Evolutionary conservation across 441 rosid genomes (phyloP).

Genomic region (Erodium moschatum): DNA sequence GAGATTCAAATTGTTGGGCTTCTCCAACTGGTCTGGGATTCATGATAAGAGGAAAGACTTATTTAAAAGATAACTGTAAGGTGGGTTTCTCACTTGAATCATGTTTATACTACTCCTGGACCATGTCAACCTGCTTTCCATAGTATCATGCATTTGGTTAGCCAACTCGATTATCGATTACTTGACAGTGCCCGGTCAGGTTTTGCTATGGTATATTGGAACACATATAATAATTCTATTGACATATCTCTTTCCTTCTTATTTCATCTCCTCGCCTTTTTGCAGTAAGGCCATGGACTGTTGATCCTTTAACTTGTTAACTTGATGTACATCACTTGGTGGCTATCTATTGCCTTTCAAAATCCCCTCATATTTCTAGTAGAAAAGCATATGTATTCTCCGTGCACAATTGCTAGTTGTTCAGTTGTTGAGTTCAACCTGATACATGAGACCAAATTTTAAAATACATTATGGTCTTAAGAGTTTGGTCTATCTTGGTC

Average conservation of each 20-base stretch:
- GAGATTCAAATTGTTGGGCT: slow-evolving; percentile 81
- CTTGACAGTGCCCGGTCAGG: not conserved
- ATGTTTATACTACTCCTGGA: slow-evolving; percentile 3
- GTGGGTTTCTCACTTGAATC: slow-evolving; percentile 32
- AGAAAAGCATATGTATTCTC: not conserved
- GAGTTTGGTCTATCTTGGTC: not conserved
- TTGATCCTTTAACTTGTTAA: not conserved
- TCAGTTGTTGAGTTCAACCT: not conserved
- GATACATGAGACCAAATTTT: not conserved
- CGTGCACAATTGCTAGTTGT: not conserved
- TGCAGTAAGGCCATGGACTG: not conserved
- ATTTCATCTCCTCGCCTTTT: not conserved
- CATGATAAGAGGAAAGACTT: slow-evolving; percentile 91
- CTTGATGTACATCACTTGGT: slow-evolving; percentile 4
- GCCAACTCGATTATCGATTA: not conserved
- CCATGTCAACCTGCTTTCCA: not conserved
- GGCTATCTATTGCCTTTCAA: not conserved
- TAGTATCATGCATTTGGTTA: not conserved
- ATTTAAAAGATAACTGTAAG: slow-evolving; percentile 78
- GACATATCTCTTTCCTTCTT: not conserved
- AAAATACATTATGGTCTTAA: not conserved
- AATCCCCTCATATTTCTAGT: slow-evolving; percentile 2
- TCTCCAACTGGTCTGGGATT: slow-evolving; percentile 85
- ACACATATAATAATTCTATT: not conserved
- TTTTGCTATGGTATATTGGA: not conserved